Base-by-base conservation (phyloP, 116 monocot species). In the Posidonia oceanica region DNA sequence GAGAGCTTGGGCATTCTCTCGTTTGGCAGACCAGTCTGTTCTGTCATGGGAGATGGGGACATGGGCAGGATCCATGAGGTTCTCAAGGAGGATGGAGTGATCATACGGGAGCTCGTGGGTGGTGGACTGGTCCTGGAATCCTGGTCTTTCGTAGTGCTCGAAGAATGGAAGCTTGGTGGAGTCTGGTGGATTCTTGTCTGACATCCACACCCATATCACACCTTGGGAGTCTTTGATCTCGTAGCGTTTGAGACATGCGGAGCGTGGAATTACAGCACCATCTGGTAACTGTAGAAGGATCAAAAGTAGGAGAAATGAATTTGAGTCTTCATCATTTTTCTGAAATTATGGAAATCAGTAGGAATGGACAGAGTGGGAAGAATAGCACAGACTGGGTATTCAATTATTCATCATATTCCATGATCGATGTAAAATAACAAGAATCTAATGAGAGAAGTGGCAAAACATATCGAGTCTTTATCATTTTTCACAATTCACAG, bases 31-130 rank as follows among this genome's bases (percentile, higher is more conserved):
- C 67, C 72, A 94, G 78, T 89, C 89, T 16, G 84, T 87, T 23
- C 94, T 87, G 79, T 94, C 87, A 59, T 94, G 94, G 58, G 94
- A 89, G 76, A 94, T 87, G 52, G 93, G 89, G 73, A 93, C 86
- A 54, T 93, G 93, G 23, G 93, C 93, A 0, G 93, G 93, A 54
- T 94, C 94, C 89, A 89, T 94, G 71, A 89, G 81, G 78, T 94
- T 89, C 71, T 94, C 94, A 5, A 94, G 82, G 29, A 89, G 81
- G 55, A 94, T 83, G 17, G 94, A 89, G 79, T 94, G 87, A 66
- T 89, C 89, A 53, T 94, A 94, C 39, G 94, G 94, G 57, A 94
- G 83, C 71, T 87, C 89, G 70, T 94, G 94, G 79, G 85, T 80
- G 55, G 85, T 81, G 21, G 89, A 94, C 4, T 76, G 7, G 72